Conservation (phyloP, 2,329 filamentous ascomycete genomes). For the Apiospora pterosperma region DNA sequence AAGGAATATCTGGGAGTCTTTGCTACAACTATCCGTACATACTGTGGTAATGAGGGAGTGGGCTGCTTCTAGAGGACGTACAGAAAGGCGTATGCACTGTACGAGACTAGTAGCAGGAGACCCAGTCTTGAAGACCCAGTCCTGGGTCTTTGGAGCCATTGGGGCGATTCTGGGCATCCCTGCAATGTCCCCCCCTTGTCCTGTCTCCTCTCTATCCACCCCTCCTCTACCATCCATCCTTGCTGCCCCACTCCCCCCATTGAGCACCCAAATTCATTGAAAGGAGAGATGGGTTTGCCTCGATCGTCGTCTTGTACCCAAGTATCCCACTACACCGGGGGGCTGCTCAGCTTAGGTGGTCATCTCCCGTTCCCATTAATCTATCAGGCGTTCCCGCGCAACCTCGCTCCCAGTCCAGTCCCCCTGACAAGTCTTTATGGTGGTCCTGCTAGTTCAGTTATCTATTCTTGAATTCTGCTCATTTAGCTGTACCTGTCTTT, state of each 20-base stretch:
- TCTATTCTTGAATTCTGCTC: not conserved
- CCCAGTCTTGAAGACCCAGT: not conserved
- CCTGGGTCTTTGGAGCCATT: not conserved
- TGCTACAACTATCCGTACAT: too few species aligned
- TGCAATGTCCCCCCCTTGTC: not conserved
- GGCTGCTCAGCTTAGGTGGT: not conserved
- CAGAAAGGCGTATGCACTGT: not conserved
- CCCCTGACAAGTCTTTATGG: not conserved
- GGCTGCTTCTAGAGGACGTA: not conserved
- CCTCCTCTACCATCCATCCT: not conserved
- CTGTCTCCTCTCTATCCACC: not conserved
- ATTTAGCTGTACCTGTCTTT: not conserved
- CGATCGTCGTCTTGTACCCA: not conserved
- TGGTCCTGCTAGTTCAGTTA: not conserved
- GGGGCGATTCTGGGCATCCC: not conserved
- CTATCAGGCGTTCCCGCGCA: conserved; percentile 1
- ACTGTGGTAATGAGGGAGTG: not conserved
- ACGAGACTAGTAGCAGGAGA: too few species aligned
- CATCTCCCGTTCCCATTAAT: conserved; percentile 2
- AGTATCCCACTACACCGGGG: not conserved
- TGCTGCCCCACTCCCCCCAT: not conserved
- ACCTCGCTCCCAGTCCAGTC: conserved; percentile 1
- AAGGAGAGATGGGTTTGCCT: not conserved
- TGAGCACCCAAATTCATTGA: not conserved
- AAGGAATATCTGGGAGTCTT: not conserved